These are phyloP conservation scores for Onygenales sp. DNA, from an alignment of 2,329 filamentous ascomycete species.

Conservation along the genomic window DNA sequence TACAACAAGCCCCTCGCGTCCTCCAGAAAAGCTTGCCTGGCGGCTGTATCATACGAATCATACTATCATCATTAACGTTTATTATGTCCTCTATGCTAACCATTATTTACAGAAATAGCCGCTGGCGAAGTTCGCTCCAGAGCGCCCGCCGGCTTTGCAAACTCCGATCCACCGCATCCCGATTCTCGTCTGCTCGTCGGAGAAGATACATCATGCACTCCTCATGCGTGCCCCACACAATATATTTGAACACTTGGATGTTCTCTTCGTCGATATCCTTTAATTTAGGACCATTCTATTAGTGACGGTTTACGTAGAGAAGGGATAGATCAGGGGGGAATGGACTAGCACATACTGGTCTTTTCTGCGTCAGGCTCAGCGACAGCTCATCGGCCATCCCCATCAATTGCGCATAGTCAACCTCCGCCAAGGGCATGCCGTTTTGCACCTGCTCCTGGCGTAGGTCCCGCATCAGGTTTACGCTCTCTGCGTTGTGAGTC, in stretches of 20 bases:
- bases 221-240: conserved; percentile 50
- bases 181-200: conserved; percentile 63
- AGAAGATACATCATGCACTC: conserved; percentile 54
- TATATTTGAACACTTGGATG: conserved; percentile 48
- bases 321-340: not conserved
- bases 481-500: conserved; percentile 49
- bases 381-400: conserved; percentile 95
- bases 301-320: not conserved
- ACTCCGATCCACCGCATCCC: conserved; percentile 48
- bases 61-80: not conserved
- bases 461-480: conserved; percentile 41
- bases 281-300: not conserved
- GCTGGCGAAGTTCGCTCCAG: conserved; percentile 11
- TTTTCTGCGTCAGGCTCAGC: conserved; percentile 42
- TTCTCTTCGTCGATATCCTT: conserved; percentile 13
- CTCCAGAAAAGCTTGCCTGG: too few relatives aligned
- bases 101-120: conserved; percentile 3
- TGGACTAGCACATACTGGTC: conserved; percentile 7
- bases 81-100: not conserved
- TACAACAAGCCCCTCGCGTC: too few relatives aligned
- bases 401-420: conserved; percentile 70
- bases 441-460: conserved; percentile 36
- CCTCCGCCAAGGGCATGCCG: conserved; percentile 35
- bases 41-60: not conserved
- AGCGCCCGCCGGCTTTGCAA: conserved; percentile 10